phyloP scores from a whole-genome alignment of 2,329 filamentous ascomycete genomes.

The Calycina marina region DNA sequence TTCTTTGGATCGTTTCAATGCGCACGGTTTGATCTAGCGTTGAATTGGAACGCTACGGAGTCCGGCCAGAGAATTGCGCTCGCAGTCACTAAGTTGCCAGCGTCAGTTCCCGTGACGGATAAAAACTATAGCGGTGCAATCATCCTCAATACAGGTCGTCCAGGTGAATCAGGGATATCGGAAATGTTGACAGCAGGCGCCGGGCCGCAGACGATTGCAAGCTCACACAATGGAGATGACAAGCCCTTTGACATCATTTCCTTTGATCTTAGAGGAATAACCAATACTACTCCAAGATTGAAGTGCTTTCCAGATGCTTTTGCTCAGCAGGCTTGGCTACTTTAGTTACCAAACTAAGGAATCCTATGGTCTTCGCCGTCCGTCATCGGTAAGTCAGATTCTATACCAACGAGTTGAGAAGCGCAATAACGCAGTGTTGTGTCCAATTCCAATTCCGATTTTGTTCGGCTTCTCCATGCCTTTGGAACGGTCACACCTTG shows the following conservation, averaged over 20 bases:
- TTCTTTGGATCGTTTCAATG: slow-evolving; percentile 28
- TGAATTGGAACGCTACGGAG: slow-evolving; percentile 24
- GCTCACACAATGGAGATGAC: slow-evolving; percentile 2
- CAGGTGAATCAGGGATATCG: slow-evolving; percentile 24
- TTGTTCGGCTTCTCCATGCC: too few relatives aligned
- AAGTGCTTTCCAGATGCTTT: slow-evolving; percentile 22
- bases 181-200: slow-evolving; percentile 16
- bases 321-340: slow-evolving; percentile 3
- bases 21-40: slow-evolving; percentile 27
- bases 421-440: too few relatives aligned
- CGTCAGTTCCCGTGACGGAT: slow-evolving; percentile 24
- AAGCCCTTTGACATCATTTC: slow-evolving; percentile 26
- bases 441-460: too few relatives aligned
- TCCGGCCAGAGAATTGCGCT: slow-evolving; percentile 21
- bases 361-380: background rate
- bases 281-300: slow-evolving; percentile 21
- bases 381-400: too few relatives aligned
- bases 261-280: slow-evolving; percentile 28
- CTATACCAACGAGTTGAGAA: too few relatives aligned
- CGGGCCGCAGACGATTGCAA: slow-evolving; percentile 15
- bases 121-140: slow-evolving; percentile 25
- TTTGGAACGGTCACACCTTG: too few relatives aligned
- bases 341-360: background rate
- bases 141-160: slow-evolving; percentile 27
- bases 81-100: slow-evolving; percentile 27